Conservation (phyloP, 129 eudicot genomes). For the Escallonia herrerae region DNA sequence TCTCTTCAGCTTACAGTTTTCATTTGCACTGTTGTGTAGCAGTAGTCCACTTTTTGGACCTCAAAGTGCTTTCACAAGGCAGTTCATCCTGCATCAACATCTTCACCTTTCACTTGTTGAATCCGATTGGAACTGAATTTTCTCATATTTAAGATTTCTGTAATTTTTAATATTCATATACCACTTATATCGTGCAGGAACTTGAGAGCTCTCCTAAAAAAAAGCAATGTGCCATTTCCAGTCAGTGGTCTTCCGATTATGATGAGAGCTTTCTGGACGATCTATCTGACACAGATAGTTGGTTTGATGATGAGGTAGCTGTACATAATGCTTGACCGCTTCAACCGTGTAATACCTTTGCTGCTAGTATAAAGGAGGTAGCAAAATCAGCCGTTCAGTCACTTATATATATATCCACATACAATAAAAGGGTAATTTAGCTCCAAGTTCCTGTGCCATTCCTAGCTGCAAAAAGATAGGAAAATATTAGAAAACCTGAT, state of each 20-base stretch:
- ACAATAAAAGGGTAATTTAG: too few relatives aligned
- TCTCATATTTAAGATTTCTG: background rate
- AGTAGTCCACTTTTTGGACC: too few relatives aligned
- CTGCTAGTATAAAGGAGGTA: background rate
- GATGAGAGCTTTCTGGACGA: slow-evolving; percentile 55
- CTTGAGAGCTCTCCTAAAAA: slow-evolving; percentile 37
- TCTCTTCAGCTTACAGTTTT: too few relatives aligned
- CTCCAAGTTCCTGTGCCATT: too few relatives aligned
- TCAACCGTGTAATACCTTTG: background rate
- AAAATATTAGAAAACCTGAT: too few relatives aligned
- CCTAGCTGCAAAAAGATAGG: too few relatives aligned
- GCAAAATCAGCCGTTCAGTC: background rate
- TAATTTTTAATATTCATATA: slow-evolving; percentile 1
- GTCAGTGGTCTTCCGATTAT: slow-evolving; percentile 60
- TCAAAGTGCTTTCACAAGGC: too few relatives aligned
- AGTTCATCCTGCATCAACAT: too few relatives aligned
- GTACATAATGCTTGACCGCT: slow-evolving; percentile 19
- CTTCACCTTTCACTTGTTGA: background rate
- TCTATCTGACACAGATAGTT: slow-evolving; percentile 57
- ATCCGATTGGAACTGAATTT: background rate
- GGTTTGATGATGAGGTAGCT: slow-evolving; percentile 40
- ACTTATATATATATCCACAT: background rate
- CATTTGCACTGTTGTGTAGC: too few relatives aligned
- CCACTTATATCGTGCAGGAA: slow-evolving; percentile 35
- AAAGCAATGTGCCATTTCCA: slow-evolving; percentile 30